A percentile compares a stretch with the other conserved stretches of the same genome.
These are phyloP conservation scores for Eucalyptus victrix DNA, from an alignment of 345 rosid species.

Conservation along the genomic window DNA sequence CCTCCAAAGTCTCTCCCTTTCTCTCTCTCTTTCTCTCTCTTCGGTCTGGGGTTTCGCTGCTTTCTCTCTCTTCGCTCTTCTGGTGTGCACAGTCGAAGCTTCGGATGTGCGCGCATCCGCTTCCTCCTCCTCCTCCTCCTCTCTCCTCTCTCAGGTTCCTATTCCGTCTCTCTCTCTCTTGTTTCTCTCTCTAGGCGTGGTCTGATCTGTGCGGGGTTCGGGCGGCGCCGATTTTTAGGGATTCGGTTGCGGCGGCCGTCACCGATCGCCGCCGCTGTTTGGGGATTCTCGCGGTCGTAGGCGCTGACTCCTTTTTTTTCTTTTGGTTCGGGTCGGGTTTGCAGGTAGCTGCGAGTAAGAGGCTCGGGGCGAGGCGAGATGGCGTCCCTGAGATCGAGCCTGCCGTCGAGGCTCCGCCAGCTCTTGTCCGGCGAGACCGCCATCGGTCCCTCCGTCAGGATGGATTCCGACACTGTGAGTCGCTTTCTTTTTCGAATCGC, in stretches of 20 bases:
- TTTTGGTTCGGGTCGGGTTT: not conserved
- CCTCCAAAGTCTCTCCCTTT: not conserved
- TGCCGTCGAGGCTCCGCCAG: conserved; percentile 88
- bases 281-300: not conserved
- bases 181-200: not conserved
- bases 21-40: not conserved
- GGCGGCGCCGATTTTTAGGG: not conserved
- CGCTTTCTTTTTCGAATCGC: not conserved
- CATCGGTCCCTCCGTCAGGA: conserved; percentile 60
- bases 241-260: not conserved
- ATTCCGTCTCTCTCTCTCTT: not conserved
- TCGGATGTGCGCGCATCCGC: conserved; percentile 20
- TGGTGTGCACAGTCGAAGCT: not conserved
- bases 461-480: conserved; percentile 88
- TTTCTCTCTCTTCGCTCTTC: not conserved
- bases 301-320: not conserved
- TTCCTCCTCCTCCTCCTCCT: not conserved
- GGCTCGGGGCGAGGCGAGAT: conserved; percentile 33
- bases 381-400: conserved; percentile 76
- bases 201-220: not conserved
- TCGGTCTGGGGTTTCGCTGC: conserved; percentile 24
- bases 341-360: conserved; percentile 23
- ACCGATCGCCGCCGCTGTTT: not conserved
- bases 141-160: conserved; percentile 13
- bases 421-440: conserved; percentile 80